These are phyloP conservation scores for Chondrus crispus DNA, from an alignment of 23 red algal genomes.

Conservation along the genomic window DNA sequence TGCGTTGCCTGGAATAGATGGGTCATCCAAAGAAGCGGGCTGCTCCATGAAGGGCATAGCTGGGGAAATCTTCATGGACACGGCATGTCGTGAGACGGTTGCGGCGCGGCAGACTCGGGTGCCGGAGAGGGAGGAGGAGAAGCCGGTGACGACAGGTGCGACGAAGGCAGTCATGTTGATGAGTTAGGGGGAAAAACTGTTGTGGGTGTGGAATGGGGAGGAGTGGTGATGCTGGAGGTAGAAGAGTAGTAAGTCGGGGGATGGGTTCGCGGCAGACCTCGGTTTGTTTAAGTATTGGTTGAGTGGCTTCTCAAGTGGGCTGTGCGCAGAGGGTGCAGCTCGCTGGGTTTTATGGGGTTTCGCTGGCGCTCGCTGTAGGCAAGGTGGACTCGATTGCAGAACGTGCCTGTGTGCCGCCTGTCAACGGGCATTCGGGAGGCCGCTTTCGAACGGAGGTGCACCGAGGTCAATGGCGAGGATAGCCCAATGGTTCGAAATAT, in stretches of 20 bases:
- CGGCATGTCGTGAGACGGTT: neutral
- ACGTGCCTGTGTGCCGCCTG: too few species aligned
- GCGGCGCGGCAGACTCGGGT: neutral
- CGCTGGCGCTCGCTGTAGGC: too few species aligned
- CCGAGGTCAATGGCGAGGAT: too few species aligned
- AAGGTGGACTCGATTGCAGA: too few species aligned
- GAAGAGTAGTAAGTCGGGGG: neutral
- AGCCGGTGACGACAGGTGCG: constrained; percentile 39
- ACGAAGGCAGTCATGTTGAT: constrained; percentile 49
- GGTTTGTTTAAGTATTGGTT: neutral
- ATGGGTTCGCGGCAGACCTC: neutral
- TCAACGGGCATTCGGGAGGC: too few species aligned
- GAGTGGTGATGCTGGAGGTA: neutral
- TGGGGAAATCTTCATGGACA: constrained; percentile 59
- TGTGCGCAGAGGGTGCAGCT: too few species aligned
- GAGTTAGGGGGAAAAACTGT: too few species aligned
- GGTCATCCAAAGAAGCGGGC: constrained; percentile 64
- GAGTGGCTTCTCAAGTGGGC: too few species aligned
- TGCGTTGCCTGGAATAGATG: constrained; percentile 64
- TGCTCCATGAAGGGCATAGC: constrained; percentile 87
- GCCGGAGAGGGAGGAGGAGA: constrained; percentile 21
- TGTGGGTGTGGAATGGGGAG: neutral
- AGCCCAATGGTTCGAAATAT: too few species aligned
- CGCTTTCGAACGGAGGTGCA: too few species aligned
- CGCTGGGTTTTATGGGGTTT: too few species aligned